Percentiles rank a stretch among this genome's conserved stretches.
phyloP scores from a whole-genome alignment of 2,329 filamentous ascomycete genomes.

The Fusarium mundagurra region DNA sequence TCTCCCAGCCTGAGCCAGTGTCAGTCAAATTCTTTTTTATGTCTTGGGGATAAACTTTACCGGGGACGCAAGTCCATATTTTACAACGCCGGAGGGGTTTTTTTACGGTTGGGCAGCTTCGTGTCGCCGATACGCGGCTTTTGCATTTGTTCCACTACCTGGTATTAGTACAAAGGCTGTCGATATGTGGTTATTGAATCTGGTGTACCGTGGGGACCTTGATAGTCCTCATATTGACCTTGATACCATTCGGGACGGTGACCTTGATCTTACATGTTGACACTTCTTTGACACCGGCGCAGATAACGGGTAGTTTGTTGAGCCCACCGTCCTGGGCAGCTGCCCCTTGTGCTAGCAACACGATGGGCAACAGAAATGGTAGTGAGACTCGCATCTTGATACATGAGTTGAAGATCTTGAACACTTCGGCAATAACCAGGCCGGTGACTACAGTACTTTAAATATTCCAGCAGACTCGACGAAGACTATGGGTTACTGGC shows the following conservation, averaged over 20 bases:
- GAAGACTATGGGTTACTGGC: fast-evolving
- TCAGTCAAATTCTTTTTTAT: fast-evolving
- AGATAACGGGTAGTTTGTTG: not conserved
- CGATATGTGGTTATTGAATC: fast-evolving
- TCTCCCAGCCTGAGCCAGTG: not conserved
- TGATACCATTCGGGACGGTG: not conserved
- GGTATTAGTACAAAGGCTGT: not conserved
- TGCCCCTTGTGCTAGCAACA: not conserved
- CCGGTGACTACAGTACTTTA: not conserved
- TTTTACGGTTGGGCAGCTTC: not conserved
- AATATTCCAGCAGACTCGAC: not conserved
- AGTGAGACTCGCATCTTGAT: not conserved
- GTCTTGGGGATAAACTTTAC: not conserved
- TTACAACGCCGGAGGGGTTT: not conserved
- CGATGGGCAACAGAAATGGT: not conserved
- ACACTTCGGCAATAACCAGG: fast-evolving
- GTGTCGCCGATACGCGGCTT: not conserved
- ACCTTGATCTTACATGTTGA: not conserved
- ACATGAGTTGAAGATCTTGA: fast-evolving
- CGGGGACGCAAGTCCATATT: not conserved
- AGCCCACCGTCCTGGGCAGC: not conserved
- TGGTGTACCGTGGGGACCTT: not conserved
- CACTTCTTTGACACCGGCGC: not conserved
- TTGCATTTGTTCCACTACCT: not conserved
- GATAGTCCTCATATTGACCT: not conserved